These are phyloP conservation scores for Micromonas commoda DNA, from an alignment of 139 green algal species.

Conservation along the genomic window DNA sequence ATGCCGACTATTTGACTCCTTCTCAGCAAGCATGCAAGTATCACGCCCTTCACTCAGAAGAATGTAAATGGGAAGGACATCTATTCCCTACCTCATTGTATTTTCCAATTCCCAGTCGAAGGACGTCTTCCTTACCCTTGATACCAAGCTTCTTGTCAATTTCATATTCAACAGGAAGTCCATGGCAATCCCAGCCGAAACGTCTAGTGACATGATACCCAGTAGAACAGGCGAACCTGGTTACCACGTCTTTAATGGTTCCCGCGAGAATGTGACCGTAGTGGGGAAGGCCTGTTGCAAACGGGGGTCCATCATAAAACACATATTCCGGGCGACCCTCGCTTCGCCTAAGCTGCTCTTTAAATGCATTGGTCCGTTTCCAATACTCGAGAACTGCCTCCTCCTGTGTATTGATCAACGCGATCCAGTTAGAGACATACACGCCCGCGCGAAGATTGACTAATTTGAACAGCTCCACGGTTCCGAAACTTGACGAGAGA, in stretches of 20 bases:
- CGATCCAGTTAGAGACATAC: background rate
- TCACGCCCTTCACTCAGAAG: no score
- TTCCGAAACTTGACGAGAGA: background rate
- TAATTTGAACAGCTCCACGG: background rate
- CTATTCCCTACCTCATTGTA: slow-evolving; percentile 81
- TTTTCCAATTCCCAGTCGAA: slow-evolving; percentile 87
- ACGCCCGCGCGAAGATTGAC: background rate
- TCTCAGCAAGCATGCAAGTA: no score
- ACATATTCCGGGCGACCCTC: slow-evolving; percentile 88
- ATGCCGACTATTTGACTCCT: no score
- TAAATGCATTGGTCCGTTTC: slow-evolving; percentile 58
- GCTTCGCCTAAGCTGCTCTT: slow-evolving; percentile 74
- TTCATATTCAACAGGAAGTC: slow-evolving; percentile 96
- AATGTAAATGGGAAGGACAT: no score
- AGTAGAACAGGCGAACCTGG: slow-evolving; percentile 77
- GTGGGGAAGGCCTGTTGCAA: slow-evolving; percentile 95
- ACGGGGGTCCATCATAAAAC: slow-evolving; percentile 98
- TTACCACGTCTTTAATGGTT: slow-evolving; percentile 98
- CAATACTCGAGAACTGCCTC: slow-evolving; percentile 73
- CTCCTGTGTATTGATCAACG: slow-evolving; percentile 44
- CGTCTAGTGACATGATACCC: slow-evolving; percentile 78
- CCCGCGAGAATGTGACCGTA: slow-evolving; percentile 97
- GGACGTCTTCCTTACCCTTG: slow-evolving; percentile 76
- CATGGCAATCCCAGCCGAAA: slow-evolving; percentile 92
- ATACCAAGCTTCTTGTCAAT: slow-evolving; percentile 97